These are phyloP conservation scores for Fagus crenata DNA, from an alignment of 306 rosid genomes.

Conservation along the genomic window DNA sequence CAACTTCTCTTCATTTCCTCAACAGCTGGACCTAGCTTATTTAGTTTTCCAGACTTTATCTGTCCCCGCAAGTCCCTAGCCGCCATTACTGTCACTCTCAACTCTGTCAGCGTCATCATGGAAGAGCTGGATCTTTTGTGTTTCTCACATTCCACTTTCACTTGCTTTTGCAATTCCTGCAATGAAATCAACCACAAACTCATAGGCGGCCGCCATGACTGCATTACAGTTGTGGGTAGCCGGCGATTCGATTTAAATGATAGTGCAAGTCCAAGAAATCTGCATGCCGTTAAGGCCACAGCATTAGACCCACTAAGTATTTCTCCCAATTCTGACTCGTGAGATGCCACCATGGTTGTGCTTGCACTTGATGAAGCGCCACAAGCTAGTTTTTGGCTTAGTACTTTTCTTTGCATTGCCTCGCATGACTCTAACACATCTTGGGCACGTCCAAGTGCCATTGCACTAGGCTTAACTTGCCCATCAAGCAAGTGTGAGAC, in stretches of 20 bases:
- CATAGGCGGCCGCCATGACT: conserved; percentile 8
- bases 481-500: conserved; percentile 33
- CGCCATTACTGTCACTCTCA: conserved; percentile 33
- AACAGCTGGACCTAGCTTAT: conserved; percentile 27
- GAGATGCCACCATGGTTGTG: background rate
- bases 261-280: conserved; percentile 37
- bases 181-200: conserved; percentile 41
- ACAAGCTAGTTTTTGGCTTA: conserved; percentile 28
- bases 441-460: conserved; percentile 30
- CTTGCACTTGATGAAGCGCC: too few relatives aligned
- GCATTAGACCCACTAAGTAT: conserved; percentile 45
- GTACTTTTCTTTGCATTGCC: conserved; percentile 26
- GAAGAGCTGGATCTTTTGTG: conserved; percentile 9
- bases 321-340: conserved; percentile 35
- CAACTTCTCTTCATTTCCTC: conserved; percentile 34
- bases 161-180: conserved; percentile 27
- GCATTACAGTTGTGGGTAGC: background rate
- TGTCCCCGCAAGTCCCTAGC: conserved; percentile 39
- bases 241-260: conserved; percentile 38
- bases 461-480: conserved; percentile 10
- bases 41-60: conserved; percentile 29
- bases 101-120: conserved; percentile 24
- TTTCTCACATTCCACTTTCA: conserved; percentile 20
- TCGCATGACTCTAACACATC: conserved; percentile 33
- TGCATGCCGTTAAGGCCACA: conserved; percentile 41